These are phyloP conservation scores for Cucumis hystrix DNA, from an alignment of 306 rosid species.

Conservation along the genomic window DNA sequence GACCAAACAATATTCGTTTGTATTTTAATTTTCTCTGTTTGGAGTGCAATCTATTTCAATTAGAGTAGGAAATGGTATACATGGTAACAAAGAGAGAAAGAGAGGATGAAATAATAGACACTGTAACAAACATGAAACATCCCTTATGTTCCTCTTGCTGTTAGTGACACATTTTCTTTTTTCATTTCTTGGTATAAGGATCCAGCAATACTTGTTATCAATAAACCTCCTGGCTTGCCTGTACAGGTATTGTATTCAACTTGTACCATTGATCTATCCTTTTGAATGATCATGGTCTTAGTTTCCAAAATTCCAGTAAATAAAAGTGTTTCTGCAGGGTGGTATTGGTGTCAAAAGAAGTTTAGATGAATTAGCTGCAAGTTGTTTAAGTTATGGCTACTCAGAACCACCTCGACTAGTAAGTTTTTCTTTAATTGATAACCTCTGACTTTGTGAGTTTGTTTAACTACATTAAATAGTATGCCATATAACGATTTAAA, in stretches of 20 bases:
- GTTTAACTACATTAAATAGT: neutral
- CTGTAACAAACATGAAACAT: too few relatives aligned
- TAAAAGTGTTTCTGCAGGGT: constrained; percentile 39
- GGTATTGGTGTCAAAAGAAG: constrained; percentile 65
- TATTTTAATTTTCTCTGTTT: too few relatives aligned
- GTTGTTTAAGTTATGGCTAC: constrained; percentile 55
- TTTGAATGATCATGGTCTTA: constrained; percentile 2
- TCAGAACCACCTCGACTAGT: constrained; percentile 78
- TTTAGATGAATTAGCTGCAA: constrained; percentile 64
- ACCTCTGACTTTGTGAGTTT: neutral
- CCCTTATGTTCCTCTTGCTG: neutral
- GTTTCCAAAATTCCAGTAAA: neutral
- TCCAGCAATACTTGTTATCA: constrained; percentile 58
- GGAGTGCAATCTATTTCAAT: too few relatives aligned
- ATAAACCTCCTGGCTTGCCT: constrained; percentile 91
- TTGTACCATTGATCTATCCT: neutral
- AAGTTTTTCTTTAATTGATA: constrained; percentile 14
- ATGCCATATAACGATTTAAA: neutral
- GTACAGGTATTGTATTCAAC: constrained; percentile 50
- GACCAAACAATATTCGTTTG: too few relatives aligned
- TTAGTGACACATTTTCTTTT: neutral
- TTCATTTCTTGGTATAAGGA: constrained; percentile 31
- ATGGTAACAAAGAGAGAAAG: too few relatives aligned
- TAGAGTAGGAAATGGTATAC: too few relatives aligned
- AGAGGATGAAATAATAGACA: too few relatives aligned